These are phyloP conservation scores for Neurospora sp. DNA, from an alignment of 495 filamentous ascomycete genomes.

Conservation along the genomic window DNA sequence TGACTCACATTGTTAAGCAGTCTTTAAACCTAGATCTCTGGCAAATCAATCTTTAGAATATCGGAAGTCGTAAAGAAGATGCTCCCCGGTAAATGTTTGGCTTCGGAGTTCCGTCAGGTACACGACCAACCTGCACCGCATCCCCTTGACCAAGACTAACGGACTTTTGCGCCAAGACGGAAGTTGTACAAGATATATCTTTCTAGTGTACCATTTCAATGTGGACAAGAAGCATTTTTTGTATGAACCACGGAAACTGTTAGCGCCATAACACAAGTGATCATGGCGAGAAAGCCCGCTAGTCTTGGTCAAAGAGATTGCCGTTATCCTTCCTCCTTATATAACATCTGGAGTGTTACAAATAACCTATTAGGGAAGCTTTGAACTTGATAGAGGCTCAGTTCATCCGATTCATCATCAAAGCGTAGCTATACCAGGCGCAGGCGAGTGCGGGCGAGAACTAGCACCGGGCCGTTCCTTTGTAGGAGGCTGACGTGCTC, in stretches of 20 bases:
- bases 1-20: neutral
- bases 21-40: neutral
- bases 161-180: neutral
- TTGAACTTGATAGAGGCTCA: neutral
- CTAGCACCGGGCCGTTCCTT: neutral
- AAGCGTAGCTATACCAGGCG: neutral
- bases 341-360: neutral
- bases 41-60: neutral
- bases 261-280: neutral
- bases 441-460: neutral
- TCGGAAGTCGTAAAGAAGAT: neutral
- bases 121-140: neutral
- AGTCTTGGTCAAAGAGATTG: neutral
- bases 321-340: neutral
- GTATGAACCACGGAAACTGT: neutral
- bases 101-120: neutral
- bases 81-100: neutral
- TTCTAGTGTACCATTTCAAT: rapidly evolving
- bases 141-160: neutral
- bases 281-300: neutral
- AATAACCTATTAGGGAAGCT: neutral
- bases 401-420: neutral
- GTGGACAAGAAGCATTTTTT: rapidly evolving
- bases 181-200: neutral
- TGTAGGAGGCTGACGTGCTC: neutral